These are phyloP conservation scores for Epichloe amarillans DNA, from an alignment of 2,329 filamentous ascomycete species.

Conservation along the genomic window DNA sequence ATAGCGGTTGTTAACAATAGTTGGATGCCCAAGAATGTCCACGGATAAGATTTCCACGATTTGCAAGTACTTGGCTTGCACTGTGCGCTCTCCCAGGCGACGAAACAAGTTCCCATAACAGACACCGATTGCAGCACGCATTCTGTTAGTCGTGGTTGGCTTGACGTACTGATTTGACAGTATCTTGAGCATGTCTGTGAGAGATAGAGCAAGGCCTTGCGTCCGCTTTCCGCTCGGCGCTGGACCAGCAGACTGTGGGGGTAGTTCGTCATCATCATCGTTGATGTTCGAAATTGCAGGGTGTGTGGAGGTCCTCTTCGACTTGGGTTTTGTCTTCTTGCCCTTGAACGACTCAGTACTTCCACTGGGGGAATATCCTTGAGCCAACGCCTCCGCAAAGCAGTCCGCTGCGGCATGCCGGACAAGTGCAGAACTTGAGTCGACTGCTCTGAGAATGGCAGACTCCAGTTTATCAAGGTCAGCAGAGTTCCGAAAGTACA, in stretches of 20 bases:
- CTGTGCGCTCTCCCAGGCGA: conserved; percentile 64
- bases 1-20: conserved; percentile 73
- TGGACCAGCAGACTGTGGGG: conserved; percentile 58
- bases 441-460: conserved; percentile 73
- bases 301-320: conserved; percentile 46
- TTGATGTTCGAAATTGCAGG: conserved; percentile 32
- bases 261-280: conserved; percentile 62
- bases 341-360: conserved; percentile 42
- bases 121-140: conserved; percentile 69
- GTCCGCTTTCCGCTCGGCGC: conserved; percentile 55
- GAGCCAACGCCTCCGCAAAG: conserved; percentile 70
- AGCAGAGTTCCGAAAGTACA: conserved; percentile 73
- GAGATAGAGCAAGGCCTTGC: conserved; percentile 58
- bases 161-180: conserved; percentile 72
- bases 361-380: conserved; percentile 47
- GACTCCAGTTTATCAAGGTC: conserved; percentile 85
- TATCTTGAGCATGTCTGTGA: conserved; percentile 66
- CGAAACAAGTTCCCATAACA: conserved; percentile 76
- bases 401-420: conserved; percentile 79
- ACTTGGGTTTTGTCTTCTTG: conserved; percentile 56
- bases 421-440: conserved; percentile 61
- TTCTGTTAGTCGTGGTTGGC: conserved; percentile 63
- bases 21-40: conserved; percentile 65
- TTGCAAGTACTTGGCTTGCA: conserved; percentile 69
- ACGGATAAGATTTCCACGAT: conserved; percentile 71